Percentiles rank a stretch among this genome's conserved stretches.
phyloP scores from a whole-genome alignment of 331 rosid genomes.

The Ulmus americana region DNA sequence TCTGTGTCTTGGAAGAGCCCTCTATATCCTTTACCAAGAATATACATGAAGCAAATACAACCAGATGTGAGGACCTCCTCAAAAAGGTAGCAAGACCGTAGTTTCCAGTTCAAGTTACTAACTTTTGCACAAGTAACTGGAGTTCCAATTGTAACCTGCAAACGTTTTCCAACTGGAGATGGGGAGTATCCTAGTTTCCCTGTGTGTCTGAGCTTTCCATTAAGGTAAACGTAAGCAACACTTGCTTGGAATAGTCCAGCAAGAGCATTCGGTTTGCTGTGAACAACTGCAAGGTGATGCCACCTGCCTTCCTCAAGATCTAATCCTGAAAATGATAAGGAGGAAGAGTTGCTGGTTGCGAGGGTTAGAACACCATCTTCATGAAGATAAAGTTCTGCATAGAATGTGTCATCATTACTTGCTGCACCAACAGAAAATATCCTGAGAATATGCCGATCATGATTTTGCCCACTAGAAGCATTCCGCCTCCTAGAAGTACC shows the following conservation, averaged over 20 bases:
- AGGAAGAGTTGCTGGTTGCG: slow-evolving; percentile 81
- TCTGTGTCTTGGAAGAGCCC: slow-evolving; percentile 97
- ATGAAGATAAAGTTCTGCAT: slow-evolving; percentile 87
- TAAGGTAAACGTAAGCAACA: slow-evolving; percentile 87
- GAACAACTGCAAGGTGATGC: slow-evolving; percentile 99
- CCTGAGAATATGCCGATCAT: slow-evolving; percentile 53
- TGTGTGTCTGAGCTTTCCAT: slow-evolving; percentile 91
- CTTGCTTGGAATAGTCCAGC: slow-evolving; percentile 99
- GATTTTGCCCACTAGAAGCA: slow-evolving; percentile 43
- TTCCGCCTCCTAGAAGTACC: slow-evolving; percentile 53
- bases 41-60: slow-evolving; percentile 85
- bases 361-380: slow-evolving; percentile 96
- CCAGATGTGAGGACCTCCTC: slow-evolving; percentile 96
- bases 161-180: slow-evolving; percentile 79
- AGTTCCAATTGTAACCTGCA: slow-evolving; percentile 89
- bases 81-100: slow-evolving; percentile 94
- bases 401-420: slow-evolving; percentile 56
- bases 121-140: slow-evolving; percentile 69
- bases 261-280: slow-evolving; percentile 98
- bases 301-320: slow-evolving; percentile 97
- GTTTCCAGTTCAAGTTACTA: slow-evolving; percentile 78
- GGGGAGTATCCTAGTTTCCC: slow-evolving; percentile 98
- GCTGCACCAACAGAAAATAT: slow-evolving; percentile 92
- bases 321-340: slow-evolving; percentile 80
- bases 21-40: slow-evolving; percentile 97